These are phyloP conservation scores for Puccinellia tenuiflora DNA, from an alignment of 176 grass and related monocot genomes.

Conservation along the genomic window DNA sequence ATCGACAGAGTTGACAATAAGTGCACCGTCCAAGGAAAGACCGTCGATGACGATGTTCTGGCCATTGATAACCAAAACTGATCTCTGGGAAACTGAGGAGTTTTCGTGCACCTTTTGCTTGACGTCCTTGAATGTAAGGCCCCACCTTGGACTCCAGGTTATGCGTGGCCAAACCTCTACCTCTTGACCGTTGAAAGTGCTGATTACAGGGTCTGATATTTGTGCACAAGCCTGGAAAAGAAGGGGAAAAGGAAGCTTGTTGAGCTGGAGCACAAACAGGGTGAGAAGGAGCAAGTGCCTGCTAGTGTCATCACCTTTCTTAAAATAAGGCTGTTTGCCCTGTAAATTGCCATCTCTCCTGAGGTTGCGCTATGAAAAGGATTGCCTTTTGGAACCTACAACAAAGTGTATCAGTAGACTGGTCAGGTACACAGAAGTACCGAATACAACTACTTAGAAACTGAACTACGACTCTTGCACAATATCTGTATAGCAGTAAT, in stretches of 20 bases:
- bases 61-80: constrained; percentile 63
- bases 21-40: constrained; percentile 69
- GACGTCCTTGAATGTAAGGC: constrained; percentile 58
- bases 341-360: constrained; percentile 97
- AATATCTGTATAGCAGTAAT: background rate
- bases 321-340: constrained; percentile 75
- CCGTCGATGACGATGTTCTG: constrained; percentile 42
- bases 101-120: constrained; percentile 44
- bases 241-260: background rate
- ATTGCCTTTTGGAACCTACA: constrained; percentile 90
- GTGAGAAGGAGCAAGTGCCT: background rate
- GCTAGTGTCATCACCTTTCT: constrained; percentile 57
- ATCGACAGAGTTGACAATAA: constrained; percentile 56
- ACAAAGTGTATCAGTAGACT: constrained; percentile 5
- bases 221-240: constrained; percentile 60
- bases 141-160: constrained; percentile 86
- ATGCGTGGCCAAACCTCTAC: constrained; percentile 87
- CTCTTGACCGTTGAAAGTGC: constrained; percentile 88
- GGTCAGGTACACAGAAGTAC: background rate
- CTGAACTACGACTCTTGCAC: background rate
- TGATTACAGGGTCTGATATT: constrained; percentile 57
- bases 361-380: constrained; percentile 96
- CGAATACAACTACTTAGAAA: background rate
- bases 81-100: constrained; percentile 59
- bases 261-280: constrained; percentile 27